Base-by-base conservation (phyloP, 805 yeast genomes). In the Cyberlindnera saturnus region DNA sequence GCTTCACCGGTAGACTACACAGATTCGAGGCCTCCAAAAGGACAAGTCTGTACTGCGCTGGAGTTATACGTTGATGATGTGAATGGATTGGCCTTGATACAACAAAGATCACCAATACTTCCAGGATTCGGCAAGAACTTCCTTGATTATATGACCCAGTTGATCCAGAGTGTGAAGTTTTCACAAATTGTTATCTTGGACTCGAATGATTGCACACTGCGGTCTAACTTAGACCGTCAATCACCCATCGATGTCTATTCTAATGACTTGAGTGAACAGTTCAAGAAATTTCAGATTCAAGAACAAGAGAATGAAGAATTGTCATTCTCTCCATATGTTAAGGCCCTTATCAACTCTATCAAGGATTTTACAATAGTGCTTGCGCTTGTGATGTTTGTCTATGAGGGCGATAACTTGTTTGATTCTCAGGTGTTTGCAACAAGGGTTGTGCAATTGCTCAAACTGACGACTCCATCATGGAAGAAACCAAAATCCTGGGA, bases 401-500 rank as follows among this genome's bases (percentile, higher is more conserved):
- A 86, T 61, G 97, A 90, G 60, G 97, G 98, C 30, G 97, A 90
- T 61, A 91, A 91, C 60, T 74, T 81, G 26, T 57, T 62, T 17
- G 96, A 89, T 60, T 93, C 95, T 3, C 67, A 67, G 35, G 48
- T 57, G 9, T 61, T 83, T 47, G 79, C 85, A 3, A 48, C 49
- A 11, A 60, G 62, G 29, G 59, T 71, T 3, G 50, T 59, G 6
- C 51, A 62, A 5, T 47, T 66, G 16, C 52, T 67, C 23, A 58
- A 38, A 8, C 26, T 59, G 6, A 39, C 51, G 10, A n/a, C 38
- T 35, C 48, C 52, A 15, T 32, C 47, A 6, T 76, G 80, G 74
- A 50, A 59, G 9, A 67, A 67, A 8, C 97, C 98, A 0, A 65
- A 71, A 14, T 85, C 96, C 32, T 90, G 98, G 98, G 59, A 61